Evolutionary conservation across 192 early-diverging fungal genomes (phyloP).

Genomic region (Gamsiella multidivaricata): DNA sequence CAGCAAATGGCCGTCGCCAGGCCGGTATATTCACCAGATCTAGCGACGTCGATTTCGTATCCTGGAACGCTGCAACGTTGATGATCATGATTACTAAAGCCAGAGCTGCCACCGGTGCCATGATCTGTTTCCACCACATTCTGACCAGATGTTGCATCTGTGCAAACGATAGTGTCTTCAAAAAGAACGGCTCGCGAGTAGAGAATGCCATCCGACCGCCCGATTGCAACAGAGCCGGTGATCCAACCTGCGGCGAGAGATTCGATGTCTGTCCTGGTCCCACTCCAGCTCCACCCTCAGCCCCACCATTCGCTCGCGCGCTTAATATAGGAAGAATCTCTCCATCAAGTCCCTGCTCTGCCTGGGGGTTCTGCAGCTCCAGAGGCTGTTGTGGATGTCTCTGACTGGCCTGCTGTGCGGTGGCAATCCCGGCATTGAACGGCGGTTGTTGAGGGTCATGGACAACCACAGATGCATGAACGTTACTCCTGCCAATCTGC

Average conservation of each 20-base stretch:
- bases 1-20: slow-evolving; percentile 24
- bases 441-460: slow-evolving; percentile 49
- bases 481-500: slow-evolving; percentile 12
- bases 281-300: background rate
- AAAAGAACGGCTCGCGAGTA: background rate
- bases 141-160: background rate
- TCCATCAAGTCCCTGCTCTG: slow-evolving; percentile 18
- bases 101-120: slow-evolving; percentile 8
- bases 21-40: slow-evolving; percentile 13
- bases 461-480: background rate
- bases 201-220: background rate
- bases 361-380: slow-evolving; percentile 40
- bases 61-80: slow-evolving; percentile 43
- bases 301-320: background rate
- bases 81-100: slow-evolving; percentile 32
- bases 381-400: slow-evolving; percentile 49
- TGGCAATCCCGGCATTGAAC: slow-evolving; percentile 3
- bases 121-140: slow-evolving; percentile 31
- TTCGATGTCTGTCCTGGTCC: background rate
- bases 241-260: slow-evolving; percentile 34
- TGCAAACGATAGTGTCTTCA: slow-evolving; percentile 2
- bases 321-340: slow-evolving; percentile 15
- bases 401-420: slow-evolving; percentile 19
- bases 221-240: slow-evolving; percentile 7
- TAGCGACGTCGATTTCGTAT: slow-evolving; percentile 28